Base-by-base conservation (phyloP, 2,329 filamentous ascomycete genomes). In the Sclerotiophoma versabilis region DNA sequence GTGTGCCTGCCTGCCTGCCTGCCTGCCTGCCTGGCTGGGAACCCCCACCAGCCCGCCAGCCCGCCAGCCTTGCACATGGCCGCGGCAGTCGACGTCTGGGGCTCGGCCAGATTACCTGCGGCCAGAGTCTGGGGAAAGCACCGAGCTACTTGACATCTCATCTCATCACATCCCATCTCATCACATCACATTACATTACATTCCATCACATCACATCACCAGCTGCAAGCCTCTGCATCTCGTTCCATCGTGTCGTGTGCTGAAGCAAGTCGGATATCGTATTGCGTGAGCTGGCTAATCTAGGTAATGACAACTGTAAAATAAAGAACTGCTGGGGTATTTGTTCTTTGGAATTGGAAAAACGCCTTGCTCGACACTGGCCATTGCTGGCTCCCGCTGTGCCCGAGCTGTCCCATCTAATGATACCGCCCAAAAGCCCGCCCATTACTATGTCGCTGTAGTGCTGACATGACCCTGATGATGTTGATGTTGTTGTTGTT, bases 311-410 rank as follows among this genome's bases (percentile, higher is more conserved):
- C 32, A 37, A 39, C 38, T 15, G 19, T 36, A 36, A 32, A 32
- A 23, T 19, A 44, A 49, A 47, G 36, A 56, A 58, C 54, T 57
- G 56, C 58, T 46, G 59, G 61, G 65, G 65, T 68, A 68, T 68
- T 66, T 60, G 58, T 63, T 58, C 57, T 58, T 59, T 43, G 15
- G 14, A 26, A 15, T 25, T n/a, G 2, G 5, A 47, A 37, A 63
- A 67, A 68, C 65, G 65, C 64, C 65, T 23, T 55, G 64, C 64
- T 63, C 62, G 49, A 36, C 47, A 30, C 19, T n/a, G 5, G 59
- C 65, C 59, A 60, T 58, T 44, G 59, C 59, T 64, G 58, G 64
- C 53, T 33, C 30, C 57, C 54, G 59, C 51, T 54, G 17, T 43
- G 23, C 14, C 42, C 30, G 34, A 46, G 46, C 46, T 46, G 48